Evolutionary conservation across 768 basidiomycete genomes (phyloP).

Genomic region (Amanita subjunquillea): DNA sequence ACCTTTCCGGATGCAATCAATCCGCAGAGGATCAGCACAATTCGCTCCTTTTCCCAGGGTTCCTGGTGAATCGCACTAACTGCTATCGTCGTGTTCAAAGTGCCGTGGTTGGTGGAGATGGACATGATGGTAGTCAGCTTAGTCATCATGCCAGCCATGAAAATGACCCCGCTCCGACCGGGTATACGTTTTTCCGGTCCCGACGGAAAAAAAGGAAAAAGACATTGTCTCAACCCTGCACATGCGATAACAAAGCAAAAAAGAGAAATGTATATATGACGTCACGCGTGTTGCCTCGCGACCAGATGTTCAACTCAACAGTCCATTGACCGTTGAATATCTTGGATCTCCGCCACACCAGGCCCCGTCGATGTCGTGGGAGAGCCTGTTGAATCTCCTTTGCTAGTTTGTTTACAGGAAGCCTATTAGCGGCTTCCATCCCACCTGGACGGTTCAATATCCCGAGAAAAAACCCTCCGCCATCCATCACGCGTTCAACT

Average conservation of each 20-base stretch:
- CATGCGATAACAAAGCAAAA: no score
- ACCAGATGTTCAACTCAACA: slow-evolving; percentile 16
- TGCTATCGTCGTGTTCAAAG: background rate
- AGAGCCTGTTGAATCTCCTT: slow-evolving; percentile 1
- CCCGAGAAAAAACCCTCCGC: no score
- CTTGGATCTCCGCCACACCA: slow-evolving; percentile 20
- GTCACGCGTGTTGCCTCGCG: no score
- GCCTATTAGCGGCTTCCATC: no score
- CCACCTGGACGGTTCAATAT: no score
- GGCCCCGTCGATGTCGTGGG: background rate
- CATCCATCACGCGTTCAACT: background rate
- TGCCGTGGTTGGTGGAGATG: background rate
- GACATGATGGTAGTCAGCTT: background rate
- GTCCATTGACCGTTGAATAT: slow-evolving; percentile 66
- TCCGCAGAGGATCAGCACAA: slow-evolving; percentile 65
- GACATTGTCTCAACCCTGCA: no score
- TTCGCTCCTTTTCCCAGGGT: slow-evolving; percentile 22
- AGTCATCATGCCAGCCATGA: background rate
- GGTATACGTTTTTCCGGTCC: background rate
- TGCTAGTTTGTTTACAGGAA: no score
- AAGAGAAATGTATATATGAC: no score
- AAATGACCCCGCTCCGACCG: background rate
- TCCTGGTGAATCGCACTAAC: slow-evolving; percentile 1
- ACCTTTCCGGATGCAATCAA: slow-evolving; percentile 72
- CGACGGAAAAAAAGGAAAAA: no score